Percentiles rank a stretch among this genome's conserved stretches.
These are phyloP conservation scores for Fraxinus greggii DNA, from an alignment of 305 asterid genomes.

Conservation along the genomic window DNA sequence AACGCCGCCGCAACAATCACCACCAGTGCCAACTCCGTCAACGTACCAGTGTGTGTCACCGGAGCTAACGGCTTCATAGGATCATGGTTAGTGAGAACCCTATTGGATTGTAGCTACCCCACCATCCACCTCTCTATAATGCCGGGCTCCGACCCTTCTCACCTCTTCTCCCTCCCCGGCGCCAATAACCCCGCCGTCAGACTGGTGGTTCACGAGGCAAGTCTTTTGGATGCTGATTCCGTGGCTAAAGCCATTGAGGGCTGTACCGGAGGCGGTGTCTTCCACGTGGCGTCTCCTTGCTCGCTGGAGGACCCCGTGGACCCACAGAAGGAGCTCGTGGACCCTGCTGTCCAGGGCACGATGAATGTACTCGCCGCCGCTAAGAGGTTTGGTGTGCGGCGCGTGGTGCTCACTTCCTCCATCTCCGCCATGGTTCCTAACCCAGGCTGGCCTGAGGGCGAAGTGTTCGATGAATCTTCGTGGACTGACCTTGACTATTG, in stretches of 20 bases:
- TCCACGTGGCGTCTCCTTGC: slow-evolving; percentile 96
- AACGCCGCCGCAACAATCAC: slow-evolving; percentile 6
- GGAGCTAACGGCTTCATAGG: slow-evolving; percentile 97
- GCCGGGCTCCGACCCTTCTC: slow-evolving; percentile 73
- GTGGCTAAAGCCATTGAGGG: slow-evolving; percentile 58
- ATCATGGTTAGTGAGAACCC: slow-evolving; percentile 67
- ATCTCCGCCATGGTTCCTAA: slow-evolving; percentile 86
- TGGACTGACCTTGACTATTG: slow-evolving; percentile 90
- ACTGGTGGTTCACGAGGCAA: slow-evolving; percentile 56
- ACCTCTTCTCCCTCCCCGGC: slow-evolving; percentile 59
- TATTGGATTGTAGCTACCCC: slow-evolving; percentile 65
- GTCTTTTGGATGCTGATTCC: slow-evolving; percentile 59
- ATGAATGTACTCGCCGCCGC: slow-evolving; percentile 80
- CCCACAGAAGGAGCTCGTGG: slow-evolving; percentile 73
- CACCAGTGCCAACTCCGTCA: neutral
- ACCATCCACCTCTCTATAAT: slow-evolving; percentile 72
- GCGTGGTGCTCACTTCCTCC: slow-evolving; percentile 87
- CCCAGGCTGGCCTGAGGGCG: slow-evolving; percentile 55
- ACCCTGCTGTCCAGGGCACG: slow-evolving; percentile 84
- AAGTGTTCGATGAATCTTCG: slow-evolving; percentile 67
- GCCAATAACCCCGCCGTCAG: slow-evolving; percentile 39
- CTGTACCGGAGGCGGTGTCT: slow-evolving; percentile 73
- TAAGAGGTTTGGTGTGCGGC: slow-evolving; percentile 57
- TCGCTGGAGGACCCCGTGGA: slow-evolving; percentile 76
- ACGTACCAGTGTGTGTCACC: slow-evolving; percentile 69